These are phyloP conservation scores for Carex scoparia DNA, from an alignment of 176 grass and related monocot genomes.

Conservation along the genomic window DNA sequence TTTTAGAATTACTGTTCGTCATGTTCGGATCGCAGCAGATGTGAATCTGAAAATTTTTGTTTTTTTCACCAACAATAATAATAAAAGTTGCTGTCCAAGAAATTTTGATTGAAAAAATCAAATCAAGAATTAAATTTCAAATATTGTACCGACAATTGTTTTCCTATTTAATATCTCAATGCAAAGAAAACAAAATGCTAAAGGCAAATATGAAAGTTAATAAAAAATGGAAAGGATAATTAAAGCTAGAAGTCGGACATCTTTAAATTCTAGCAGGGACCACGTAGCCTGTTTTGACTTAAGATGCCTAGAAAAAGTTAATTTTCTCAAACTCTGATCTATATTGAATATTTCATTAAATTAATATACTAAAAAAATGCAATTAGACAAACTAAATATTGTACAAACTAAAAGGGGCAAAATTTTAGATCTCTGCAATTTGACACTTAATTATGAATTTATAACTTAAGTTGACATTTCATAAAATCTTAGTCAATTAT, in stretches of 20 bases:
- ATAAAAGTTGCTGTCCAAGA: background rate
- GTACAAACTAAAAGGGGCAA: background rate
- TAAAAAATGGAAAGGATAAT: background rate
- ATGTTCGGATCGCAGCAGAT: no score
- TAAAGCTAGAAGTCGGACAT: background rate
- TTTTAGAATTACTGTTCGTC: no score
- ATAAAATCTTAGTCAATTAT: background rate
- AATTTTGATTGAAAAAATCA: background rate
- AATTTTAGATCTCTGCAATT: background rate
- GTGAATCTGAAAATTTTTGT: no score
- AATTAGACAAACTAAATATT: background rate
- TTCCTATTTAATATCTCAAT: background rate
- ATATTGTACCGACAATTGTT: background rate
- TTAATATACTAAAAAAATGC: background rate
- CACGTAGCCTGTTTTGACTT: background rate
- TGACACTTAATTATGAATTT: background rate
- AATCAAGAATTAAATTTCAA: background rate
- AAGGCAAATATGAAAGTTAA: background rate
- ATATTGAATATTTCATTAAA: background rate
- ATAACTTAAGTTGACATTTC: background rate
- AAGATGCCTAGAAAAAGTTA: slow-evolving; percentile 1
- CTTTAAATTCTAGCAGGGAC: background rate
- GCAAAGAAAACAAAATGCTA: background rate
- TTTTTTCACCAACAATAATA: background rate
- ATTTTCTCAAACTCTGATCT: background rate